Conservation (phyloP, 2,329 filamentous ascomycete genomes). For the Xylariaceae sp. region DNA sequence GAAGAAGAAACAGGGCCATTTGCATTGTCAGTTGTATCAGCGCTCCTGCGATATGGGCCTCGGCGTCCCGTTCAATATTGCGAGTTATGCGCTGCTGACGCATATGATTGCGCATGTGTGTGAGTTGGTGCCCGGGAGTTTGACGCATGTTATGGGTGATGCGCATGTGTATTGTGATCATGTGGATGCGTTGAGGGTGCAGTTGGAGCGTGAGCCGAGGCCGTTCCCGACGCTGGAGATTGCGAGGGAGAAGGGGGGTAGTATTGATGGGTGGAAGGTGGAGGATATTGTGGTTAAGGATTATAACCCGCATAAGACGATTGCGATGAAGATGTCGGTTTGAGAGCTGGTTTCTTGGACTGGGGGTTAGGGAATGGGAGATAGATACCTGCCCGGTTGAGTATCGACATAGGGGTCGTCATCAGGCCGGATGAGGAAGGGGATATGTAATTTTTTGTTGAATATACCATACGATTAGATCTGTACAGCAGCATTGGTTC, state of each 20-base stretch:
- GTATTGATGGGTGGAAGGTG: constrained; percentile 82
- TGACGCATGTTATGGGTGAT: constrained; percentile 96
- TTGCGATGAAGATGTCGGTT: constrained; percentile 99
- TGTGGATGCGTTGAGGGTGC: constrained; percentile 75
- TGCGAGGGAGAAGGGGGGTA: constrained; percentile 59
- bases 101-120: constrained; percentile 92
- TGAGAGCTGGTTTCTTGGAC: constrained; percentile 32
- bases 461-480: too few species aligned
- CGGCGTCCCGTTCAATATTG: constrained; percentile 96
- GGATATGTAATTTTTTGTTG: too few species aligned
- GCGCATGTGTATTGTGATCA: constrained; percentile 96
- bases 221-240: constrained; percentile 78
- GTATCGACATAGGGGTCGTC: too few species aligned
- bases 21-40: constrained; percentile 90
- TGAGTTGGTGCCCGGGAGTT: constrained; percentile 74
- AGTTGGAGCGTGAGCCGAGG: constrained; percentile 73
- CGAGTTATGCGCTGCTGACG: constrained; percentile 85
- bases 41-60: constrained; percentile 95
- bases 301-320: constrained; percentile 85
- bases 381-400: neutral
- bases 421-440: too few species aligned
- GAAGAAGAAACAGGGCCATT: constrained; percentile 53
- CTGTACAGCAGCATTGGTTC: neutral
- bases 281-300: constrained; percentile 85
- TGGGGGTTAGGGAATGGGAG: neutral